Evolutionary conservation across 148 eudicot genomes (phyloP), one percentile per base, ranked within the genome.

Genomic region (Fagopyrum tataricum): DNA sequence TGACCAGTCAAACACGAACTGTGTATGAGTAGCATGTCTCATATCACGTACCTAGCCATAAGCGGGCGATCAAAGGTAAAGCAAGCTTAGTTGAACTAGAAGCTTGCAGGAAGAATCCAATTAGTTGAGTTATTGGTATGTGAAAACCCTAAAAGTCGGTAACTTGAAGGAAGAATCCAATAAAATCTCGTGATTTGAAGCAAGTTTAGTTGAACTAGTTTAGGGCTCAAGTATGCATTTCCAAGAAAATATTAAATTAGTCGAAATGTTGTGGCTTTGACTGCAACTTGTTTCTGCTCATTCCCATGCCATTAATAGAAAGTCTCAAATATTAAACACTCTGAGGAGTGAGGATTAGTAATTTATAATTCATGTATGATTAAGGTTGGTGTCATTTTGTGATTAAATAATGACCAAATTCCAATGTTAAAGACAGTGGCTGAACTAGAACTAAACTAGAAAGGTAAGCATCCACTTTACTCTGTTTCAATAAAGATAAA

Each of bases 301-400:
- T 59, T 59, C 66, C 37, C 66, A 59, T 59, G 39, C 66, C 66
- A 24, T 23, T 59, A 59, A 59, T 59, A 24, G 66, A 59, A 59
- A 59, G 62, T 24, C 40, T 59, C n/a, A 51, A 51, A 51, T 14
- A 51, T 14, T 14, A 52, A 52, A 6, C 18, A 48, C 15, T 17
- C 56, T 17, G n/a, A 51, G 18, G n/a, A n/a, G 15, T 12, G n/a
- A 12, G 15, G 56, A 51, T 4, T 20, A 51, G n/a, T 15, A 17
- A 51, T 51, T 17, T 51, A 51, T 24, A 59, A 4, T 21, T 31
- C 37, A 31, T 59, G 4, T 23, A 10, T 59, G 66, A 55, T 26
- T 59, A 59, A 6, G 66, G 13, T 24, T 15, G 26, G 23, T 59
- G 40, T 15, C 4, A 59, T 12, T 59, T 10, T 59, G 1, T 23